Evolutionary conservation across 805 yeast genomes (phyloP), one percentile per base, ranked within the genome.

Genomic region (Zygosaccharomyces pseudorouxii): DNA sequence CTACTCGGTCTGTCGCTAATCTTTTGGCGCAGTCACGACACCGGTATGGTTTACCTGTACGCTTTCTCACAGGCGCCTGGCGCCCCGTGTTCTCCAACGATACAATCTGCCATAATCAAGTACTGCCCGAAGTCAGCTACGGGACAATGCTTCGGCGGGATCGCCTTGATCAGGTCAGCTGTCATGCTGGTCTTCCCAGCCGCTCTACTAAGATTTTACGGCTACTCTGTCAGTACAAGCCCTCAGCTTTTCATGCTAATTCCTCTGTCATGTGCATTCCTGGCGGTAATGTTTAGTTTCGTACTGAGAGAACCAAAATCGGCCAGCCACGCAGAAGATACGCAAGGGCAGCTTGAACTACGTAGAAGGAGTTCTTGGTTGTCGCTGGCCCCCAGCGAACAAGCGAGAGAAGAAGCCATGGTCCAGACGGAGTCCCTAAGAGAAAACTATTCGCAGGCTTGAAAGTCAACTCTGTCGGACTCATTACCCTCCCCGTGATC

Each of bases 71-170:
- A 74, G 2, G 65, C 82, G 0, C 58, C 82, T 36, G 78, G 81
- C 1, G 69, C 81, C 0, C 47, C 80, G 3, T 69, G 74, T 1
- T 68, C 78, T 0, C 92, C 93, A 0, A 72, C 82, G 0, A 53
- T 83, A 9, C 83, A 79, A 57, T 73, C 84, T 0, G 55, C 85
- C 1, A 65, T 84, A 9, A 72, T 81, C 46, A 86, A 86, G 61
- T 81, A 81, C 62, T 77, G 74, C 51, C 78, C 80, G 1, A 79
- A 79, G 36, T 72, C 75, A 11, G 75, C 75, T 52, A 73, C 79
- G 4, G 95, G 95, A 14, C 89, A 84, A 62, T 71, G 82, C 14
- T 84, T 84, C 67, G 89, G 92, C 8, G 88, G 84, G 0, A 63
- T 84, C 38, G 79, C 88, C 0, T 62, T 85, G 43, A 60, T 83